Conservation (phyloP, 2,329 filamentous ascomycete genomes). For the Neospermospora avenae region DNA sequence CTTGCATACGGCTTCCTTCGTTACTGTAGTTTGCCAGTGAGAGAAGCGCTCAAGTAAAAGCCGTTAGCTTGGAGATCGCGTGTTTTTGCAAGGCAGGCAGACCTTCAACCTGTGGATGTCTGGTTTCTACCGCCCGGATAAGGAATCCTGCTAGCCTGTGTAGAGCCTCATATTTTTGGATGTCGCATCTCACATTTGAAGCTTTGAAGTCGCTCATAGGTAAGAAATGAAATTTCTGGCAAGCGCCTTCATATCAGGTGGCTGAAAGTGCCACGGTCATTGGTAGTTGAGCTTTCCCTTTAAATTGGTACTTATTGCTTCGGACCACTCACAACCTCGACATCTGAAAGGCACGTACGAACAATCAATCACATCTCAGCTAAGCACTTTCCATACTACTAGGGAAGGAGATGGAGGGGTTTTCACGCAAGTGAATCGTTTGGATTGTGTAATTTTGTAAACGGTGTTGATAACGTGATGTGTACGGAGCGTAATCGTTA, state of each 20-base stretch:
- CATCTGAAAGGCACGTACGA: background rate
- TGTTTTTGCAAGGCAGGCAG: background rate
- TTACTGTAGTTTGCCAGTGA: background rate
- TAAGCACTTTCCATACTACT: background rate
- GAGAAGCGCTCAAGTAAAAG: background rate
- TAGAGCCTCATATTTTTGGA: too few relatives aligned
- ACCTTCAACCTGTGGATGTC: conserved; percentile 1
- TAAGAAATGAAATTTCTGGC: background rate
- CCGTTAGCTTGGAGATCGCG: background rate
- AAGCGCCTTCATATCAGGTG: background rate
- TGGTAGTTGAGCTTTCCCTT: background rate
- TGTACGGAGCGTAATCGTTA: too few relatives aligned
- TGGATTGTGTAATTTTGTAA: background rate
- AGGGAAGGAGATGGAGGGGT: background rate
- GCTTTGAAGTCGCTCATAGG: background rate
- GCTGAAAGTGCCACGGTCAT: conserved; percentile 1
- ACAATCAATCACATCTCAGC: background rate
- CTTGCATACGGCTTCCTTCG: conserved; percentile 11
- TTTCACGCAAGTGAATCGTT: background rate
- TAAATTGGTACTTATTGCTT: background rate
- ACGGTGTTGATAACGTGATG: background rate
- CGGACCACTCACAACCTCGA: conserved; percentile 1
- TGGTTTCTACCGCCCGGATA: conserved; percentile 9
- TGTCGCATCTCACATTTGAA: background rate
- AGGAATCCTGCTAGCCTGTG: conserved; percentile 3